These are phyloP conservation scores for Prunus mira DNA, from an alignment of 306 rosid genomes.

Conservation along the genomic window DNA sequence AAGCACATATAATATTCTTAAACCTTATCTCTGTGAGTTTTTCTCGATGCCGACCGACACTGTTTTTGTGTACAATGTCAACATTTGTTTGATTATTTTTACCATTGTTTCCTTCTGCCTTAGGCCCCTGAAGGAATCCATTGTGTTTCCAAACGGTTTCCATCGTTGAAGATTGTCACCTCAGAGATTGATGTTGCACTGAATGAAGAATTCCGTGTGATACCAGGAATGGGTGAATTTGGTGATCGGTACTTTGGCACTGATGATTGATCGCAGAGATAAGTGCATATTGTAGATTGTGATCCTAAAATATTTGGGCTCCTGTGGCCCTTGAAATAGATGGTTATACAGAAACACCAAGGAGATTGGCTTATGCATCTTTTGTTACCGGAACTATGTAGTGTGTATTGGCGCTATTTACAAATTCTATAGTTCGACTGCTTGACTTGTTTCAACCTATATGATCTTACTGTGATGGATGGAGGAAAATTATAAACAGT, in stretches of 20 bases:
- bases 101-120: slow-evolving; percentile 5
- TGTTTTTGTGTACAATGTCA: background rate
- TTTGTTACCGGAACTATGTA: background rate
- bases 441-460: background rate
- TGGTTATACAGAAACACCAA: background rate
- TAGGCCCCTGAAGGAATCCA: slow-evolving; percentile 99
- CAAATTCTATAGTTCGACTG: background rate
- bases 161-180: slow-evolving; percentile 84
- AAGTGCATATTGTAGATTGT: background rate
- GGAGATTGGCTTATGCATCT: background rate
- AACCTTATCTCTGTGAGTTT: slow-evolving; percentile 89
- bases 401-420: background rate
- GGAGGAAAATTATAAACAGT: background rate
- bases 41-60: slow-evolving; percentile 10
- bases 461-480: background rate
- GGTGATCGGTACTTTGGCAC: slow-evolving; percentile 98
- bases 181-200: slow-evolving; percentile 85
- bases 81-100: slow-evolving; percentile 4
- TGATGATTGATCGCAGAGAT: slow-evolving; percentile 37
- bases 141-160: slow-evolving; percentile 80
- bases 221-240: slow-evolving; percentile 92
- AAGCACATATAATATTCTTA: slow-evolving; percentile 84
- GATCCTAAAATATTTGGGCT: background rate
- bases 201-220: slow-evolving; percentile 80
- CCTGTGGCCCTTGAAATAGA: slow-evolving; percentile 8